Base-by-base conservation (phyloP, 169 alveolate genomes). In the Cystoisospora suis region DNA sequence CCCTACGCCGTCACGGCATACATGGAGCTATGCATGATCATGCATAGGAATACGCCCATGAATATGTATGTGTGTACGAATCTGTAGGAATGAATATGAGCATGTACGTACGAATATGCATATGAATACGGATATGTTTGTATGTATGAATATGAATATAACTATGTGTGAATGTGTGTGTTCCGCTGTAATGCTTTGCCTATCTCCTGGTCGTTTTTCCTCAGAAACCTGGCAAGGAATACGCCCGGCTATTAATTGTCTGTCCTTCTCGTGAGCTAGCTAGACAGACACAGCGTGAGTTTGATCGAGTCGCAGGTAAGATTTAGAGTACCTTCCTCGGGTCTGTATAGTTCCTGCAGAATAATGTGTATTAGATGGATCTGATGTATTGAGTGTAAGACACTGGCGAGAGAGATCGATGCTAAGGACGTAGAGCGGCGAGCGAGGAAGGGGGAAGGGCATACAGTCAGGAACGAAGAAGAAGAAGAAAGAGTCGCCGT, bases 201-300 rank as follows among this genome's bases (percentile, higher is more conserved):
- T 15, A 20, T 5, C 29, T 38, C 42, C 34, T 72, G 38, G 15
- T 58, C 32, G 56, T 15, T 0, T 29, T 6, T 49, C n/a, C 59
- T 42, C 93, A 90, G 93, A 80, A 49, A 12, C 93, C 93, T 9
- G 46, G 93, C 15, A 81, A 59, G 12, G 90, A 53, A 29, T 90
- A 81, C 65, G 69, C 80, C 81, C 90, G 93, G 0, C 36, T 72
- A 69, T 75, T 90, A 38, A 87, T 92, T 17, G 59, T 92, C 23
- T 88, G 87, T 45, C 94, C 94, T 1, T 87, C 94, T 27, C 90
- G 94, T 20, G 94, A 92, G 81, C 42, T 92, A 29, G 94, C 94
- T 0, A 61, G 69, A 9, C 94, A 92, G 79, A 92, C 91, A 6
- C 89, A 75, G 75, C 83, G 94, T 38, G 89, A 69, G 75, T 87